Base-by-base conservation (phyloP, 2,329 filamentous ascomycete species). In the Alternaria infectoria region DNA sequence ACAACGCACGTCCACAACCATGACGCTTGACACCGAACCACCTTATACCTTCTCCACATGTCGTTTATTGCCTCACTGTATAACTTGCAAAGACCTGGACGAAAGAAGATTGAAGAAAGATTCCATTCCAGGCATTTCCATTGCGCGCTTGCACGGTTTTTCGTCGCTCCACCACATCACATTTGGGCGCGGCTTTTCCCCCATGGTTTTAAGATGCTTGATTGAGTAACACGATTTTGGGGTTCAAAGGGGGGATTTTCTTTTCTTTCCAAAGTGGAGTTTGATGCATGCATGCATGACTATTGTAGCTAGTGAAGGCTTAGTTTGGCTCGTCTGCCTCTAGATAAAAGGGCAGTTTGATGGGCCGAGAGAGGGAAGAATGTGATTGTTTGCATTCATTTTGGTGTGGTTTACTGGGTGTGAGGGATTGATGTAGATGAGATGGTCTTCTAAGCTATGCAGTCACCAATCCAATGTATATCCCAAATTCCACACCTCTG, bases 21-120 rank as follows among this genome's bases (percentile, higher is more conserved):
- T 17, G 21, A 10, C 21, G 54, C 47, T 1, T 32, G 44, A n/a
- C 30, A 52, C n/a, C 13, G 28, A 52, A 52, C 13, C 30, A 52
- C 19, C 49, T 66, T 70, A 56, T 61, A 57, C 40, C 56, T 72
- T 73, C 66, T 64, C 55, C 59, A 65, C 55, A 62, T 70, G 69
- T 70, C 63, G 40, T 62, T 69, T 67, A 60, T 51, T 61, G 45
- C 25, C 58, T 44, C 28, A 51, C 60, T 69, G 70, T 68, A 71
- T 64, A 66, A 64, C 67, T 67, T 46, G 47, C 23, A 21, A 54
- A 59, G 57, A 59, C 26, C 21, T 44, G 36, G 47, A 45, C 32
- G 45, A 25, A 25, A 64, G 59, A 64, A 60, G 49, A 52, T 36
- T 58, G 54, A 46, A 59, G 58, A 52, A 17, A 5, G 49, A 40